Evolutionary conservation across 148 eudicot genomes (phyloP).

Genomic region (Rhododendron henanense): DNA sequence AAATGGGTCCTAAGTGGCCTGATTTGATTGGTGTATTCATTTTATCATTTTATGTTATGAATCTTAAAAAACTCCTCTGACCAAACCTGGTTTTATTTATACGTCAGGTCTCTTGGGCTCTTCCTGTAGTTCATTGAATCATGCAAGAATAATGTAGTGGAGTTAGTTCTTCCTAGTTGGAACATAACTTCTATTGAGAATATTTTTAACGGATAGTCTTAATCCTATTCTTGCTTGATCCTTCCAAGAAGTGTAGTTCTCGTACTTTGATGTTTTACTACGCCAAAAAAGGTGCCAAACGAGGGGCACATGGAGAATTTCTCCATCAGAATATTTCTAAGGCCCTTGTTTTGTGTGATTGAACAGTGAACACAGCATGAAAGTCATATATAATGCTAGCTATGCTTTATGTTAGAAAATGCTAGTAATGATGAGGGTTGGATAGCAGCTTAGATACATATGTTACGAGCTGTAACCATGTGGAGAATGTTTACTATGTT

Average conservation of each 20-base stretch:
- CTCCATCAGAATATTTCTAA: not conserved
- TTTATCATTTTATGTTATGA: not conserved
- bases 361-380: not conserved
- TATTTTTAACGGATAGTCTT: not conserved
- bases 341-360: not conserved
- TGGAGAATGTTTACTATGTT: not conserved
- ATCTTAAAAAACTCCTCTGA: not conserved
- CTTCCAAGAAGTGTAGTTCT: not conserved
- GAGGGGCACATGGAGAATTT: not conserved
- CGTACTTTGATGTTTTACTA: not conserved
- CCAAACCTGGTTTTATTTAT: not conserved
- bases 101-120: not conserved
- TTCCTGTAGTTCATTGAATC: not conserved
- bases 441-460: not conserved
- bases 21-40: not conserved
- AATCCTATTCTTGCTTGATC: not conserved
- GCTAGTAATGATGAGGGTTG: not conserved
- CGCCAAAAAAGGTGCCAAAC: not conserved
- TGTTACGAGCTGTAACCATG: not conserved
- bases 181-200: not conserved
- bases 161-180: not conserved
- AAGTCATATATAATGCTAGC: not conserved
- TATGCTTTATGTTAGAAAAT: not conserved
- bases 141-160: not conserved
- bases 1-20: not conserved